These are phyloP conservation scores for Nakataea oryzae DNA, from an alignment of 2,329 filamentous ascomycete genomes.

Conservation along the genomic window DNA sequence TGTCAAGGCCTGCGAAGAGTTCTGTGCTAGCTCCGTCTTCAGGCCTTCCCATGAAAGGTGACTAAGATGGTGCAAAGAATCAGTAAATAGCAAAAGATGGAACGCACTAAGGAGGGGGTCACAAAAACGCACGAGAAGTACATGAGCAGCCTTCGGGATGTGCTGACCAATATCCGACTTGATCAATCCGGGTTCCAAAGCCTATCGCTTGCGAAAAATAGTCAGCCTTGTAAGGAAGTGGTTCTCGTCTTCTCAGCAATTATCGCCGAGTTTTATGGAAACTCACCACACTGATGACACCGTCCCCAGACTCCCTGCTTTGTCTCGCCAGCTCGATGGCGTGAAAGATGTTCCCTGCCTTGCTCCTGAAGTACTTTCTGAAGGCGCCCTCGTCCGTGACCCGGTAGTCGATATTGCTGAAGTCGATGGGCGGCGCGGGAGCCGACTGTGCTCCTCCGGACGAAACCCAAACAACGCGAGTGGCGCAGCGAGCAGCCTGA, in stretches of 20 bases:
- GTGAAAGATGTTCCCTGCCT: conserved; percentile 9
- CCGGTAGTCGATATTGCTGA: conserved; percentile 19
- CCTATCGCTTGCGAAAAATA: not conserved
- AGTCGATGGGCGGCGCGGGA: conserved; percentile 13
- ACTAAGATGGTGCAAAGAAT: not conserved
- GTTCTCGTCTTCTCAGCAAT: too few relatives aligned
- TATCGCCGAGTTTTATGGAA: too few relatives aligned
- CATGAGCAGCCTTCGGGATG: conserved; percentile 11
- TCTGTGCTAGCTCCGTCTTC: conserved; percentile 34
- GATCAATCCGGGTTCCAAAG: conserved; percentile 29
- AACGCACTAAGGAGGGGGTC: conserved; percentile 15
- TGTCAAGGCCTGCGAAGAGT: conserved; percentile 33
- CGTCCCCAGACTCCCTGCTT: conserved; percentile 7
- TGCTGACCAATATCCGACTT: conserved; percentile 23
- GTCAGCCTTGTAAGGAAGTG: not conserved
- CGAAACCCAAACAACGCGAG: conserved; percentile 12
- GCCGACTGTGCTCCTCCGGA: conserved; percentile 7
- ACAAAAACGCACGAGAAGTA: conserved; percentile 14
- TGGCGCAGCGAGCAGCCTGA: conserved; percentile 4
- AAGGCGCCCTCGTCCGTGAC: conserved; percentile 4
- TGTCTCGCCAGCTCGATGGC: conserved; percentile 10
- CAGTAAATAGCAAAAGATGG: conserved; percentile 3
- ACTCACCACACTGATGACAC: conserved; percentile 3
- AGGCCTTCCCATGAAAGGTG: not conserved
- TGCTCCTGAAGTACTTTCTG: conserved; percentile 7